Conservation (phyloP, 2,329 filamentous ascomycete species). For the Pseudogymnoascus sp. region DNA sequence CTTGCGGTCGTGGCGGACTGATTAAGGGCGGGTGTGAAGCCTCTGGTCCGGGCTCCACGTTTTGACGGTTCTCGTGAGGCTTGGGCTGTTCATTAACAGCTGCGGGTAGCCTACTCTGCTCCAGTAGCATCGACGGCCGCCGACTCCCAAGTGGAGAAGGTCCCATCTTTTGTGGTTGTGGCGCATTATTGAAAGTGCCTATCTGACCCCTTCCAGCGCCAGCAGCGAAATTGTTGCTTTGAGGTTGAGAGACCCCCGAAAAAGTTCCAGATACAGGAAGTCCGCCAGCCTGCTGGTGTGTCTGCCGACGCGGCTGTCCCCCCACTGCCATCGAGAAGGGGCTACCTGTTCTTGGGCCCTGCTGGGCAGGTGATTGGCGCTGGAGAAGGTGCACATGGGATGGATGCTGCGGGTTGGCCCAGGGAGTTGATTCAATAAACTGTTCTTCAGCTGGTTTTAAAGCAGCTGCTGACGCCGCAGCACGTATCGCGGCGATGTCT, state of each 20-base stretch:
- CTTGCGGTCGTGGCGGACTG: not conserved
- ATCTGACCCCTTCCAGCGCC: not conserved
- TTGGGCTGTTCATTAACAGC: constrained; percentile 16
- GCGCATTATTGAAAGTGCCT: not conserved
- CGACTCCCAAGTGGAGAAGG: constrained; percentile 28
- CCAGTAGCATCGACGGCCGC: constrained; percentile 27
- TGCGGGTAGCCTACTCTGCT: constrained; percentile 21
- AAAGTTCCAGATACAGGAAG: constrained; percentile 29
- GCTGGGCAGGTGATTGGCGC: constrained; percentile 34
- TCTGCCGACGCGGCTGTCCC: constrained; percentile 31
- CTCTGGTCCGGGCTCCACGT: not conserved
- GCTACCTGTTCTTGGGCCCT: constrained; percentile 32
- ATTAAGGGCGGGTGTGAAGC: not conserved
- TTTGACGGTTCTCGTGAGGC: constrained; percentile 6
- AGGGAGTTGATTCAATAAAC: constrained; percentile 82
- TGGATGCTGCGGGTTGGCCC: constrained; percentile 83
- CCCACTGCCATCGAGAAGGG: constrained; percentile 25
- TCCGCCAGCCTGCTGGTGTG: constrained; percentile 30
- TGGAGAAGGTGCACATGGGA: constrained; percentile 45
- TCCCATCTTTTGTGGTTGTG: constrained; percentile 23
- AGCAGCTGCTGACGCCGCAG: constrained; percentile 25
- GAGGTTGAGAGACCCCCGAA: constrained; percentile 16
- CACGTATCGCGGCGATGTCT: constrained; percentile 28
- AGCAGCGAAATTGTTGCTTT: not conserved
- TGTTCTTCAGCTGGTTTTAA: constrained; percentile 68